Percentiles rank a stretch among this genome's conserved stretches.
These are phyloP conservation scores for Neotropicomus parvogracilis DNA, from an alignment of 1,284 basidiomycete species.

Conservation along the genomic window DNA sequence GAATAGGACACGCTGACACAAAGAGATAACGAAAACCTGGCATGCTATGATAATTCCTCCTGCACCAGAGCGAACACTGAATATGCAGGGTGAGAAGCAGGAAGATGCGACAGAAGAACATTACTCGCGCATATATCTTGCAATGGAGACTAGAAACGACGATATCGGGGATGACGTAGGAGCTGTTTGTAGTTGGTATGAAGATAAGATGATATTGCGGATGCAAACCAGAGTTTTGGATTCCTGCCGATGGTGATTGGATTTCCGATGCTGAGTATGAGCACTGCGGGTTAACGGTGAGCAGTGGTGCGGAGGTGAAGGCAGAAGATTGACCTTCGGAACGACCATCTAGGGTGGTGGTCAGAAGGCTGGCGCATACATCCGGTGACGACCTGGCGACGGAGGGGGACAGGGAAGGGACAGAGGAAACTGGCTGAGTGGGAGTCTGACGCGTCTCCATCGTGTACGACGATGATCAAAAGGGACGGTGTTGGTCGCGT, in stretches of 20 bases:
- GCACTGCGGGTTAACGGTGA: conserved; percentile 35
- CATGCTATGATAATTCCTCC: conserved; percentile 75
- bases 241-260: conserved; percentile 68
- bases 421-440: conserved; percentile 32
- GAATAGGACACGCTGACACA: background rate
- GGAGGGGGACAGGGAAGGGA: conserved; percentile 18
- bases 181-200: conserved; percentile 32
- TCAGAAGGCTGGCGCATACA: conserved; percentile 70
- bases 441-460: conserved; percentile 21
- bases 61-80: conserved; percentile 58
- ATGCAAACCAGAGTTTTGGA: conserved; percentile 46
- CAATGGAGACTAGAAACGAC: conserved; percentile 68
- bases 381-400: conserved; percentile 19
- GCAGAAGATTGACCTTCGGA: conserved; percentile 50
- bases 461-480: conserved; percentile 9
- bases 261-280: conserved; percentile 56
- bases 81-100: background rate
- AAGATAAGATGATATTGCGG: conserved; percentile 3
- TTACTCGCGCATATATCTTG: conserved; percentile 70
- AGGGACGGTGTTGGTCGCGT: no score
- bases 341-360: conserved; percentile 47
- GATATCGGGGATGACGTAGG: conserved; percentile 48
- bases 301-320: background rate
- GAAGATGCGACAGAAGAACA: background rate
- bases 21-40: conserved; percentile 43